phyloP scores from a whole-genome alignment of 805 yeast species.

The Starmerella lactis-condensi region DNA sequence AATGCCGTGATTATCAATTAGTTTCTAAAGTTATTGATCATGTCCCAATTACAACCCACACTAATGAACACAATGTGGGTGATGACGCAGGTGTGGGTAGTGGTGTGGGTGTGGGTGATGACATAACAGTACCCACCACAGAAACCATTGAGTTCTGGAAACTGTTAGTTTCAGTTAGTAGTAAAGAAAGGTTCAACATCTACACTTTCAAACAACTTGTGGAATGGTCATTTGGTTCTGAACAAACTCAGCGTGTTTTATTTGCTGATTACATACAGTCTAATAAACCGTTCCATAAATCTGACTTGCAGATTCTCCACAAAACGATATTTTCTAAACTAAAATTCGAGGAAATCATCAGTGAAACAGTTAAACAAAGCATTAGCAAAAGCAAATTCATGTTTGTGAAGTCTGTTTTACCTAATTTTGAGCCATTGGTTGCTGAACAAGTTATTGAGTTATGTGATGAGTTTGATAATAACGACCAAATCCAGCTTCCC shows the following conservation, averaged over 20 bases:
- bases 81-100: too few relatives aligned
- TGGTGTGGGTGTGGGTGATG: too few relatives aligned
- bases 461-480: constrained; percentile 4
- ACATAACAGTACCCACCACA: constrained; percentile 1
- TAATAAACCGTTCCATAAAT: constrained; percentile 1
- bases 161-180: constrained; percentile 4
- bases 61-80: too few relatives aligned
- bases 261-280: constrained; percentile 6
- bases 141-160: constrained; percentile 3
- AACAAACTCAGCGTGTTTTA: constrained; percentile 8
- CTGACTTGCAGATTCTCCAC: constrained; percentile 7
- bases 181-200: constrained; percentile 1
- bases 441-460: constrained; percentile 2
- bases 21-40: too few relatives aligned
- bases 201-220: constrained; percentile 9
- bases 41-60: too few relatives aligned
- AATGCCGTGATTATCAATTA: too few relatives aligned
- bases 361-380: constrained; percentile 1
- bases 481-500: constrained; percentile 1
- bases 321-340: constrained; percentile 7
- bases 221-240: constrained; percentile 12
- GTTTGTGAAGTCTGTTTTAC: constrained; percentile 5
- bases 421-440: not conserved
- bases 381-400: constrained; percentile 7
- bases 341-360: constrained; percentile 2